phyloP scores from a whole-genome alignment of 139 green algal species.

The Bryopsis sp. region DNA sequence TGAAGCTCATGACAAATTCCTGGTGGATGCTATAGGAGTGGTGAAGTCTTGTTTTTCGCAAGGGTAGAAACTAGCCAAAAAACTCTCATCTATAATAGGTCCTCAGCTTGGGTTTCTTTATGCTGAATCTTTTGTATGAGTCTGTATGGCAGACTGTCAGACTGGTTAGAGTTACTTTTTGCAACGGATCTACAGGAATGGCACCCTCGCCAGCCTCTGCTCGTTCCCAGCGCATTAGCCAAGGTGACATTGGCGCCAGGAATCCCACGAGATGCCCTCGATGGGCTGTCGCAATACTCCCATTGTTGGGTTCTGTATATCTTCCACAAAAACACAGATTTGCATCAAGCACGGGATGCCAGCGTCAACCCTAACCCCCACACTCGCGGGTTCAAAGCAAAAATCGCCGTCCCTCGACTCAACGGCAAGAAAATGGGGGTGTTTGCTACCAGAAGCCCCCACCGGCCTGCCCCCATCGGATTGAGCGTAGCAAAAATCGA shows the following conservation, averaged over 20 bases:
- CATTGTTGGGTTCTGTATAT: constrained; percentile 92
- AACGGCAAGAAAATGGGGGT: constrained; percentile 69
- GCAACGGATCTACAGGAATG: too few species aligned
- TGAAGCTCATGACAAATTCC: too few species aligned
- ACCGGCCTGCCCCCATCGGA: constrained; percentile 71
- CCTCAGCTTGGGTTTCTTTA: too few species aligned
- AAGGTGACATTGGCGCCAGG: constrained; percentile 41
- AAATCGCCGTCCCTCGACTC: constrained; percentile 72
- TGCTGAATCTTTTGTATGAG: too few species aligned
- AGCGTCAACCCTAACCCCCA: not conserved
- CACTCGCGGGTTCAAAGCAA: constrained; percentile 42
- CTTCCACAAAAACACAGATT: constrained; percentile 89
- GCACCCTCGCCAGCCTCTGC: constrained; percentile 78
- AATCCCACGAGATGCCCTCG: constrained; percentile 47
- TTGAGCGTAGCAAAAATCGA: constrained; percentile 62
- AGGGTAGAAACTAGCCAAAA: too few species aligned
- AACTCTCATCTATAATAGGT: too few species aligned
- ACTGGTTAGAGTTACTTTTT: too few species aligned
- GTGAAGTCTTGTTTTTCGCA: too few species aligned
- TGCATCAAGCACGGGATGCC: not conserved
- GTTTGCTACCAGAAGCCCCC: constrained; percentile 78
- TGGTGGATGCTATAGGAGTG: too few species aligned
- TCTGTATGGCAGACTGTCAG: too few species aligned
- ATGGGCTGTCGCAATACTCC: constrained; percentile 73
- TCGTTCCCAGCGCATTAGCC: constrained; percentile 56